Evolutionary conservation across 257 asterid genomes (phyloP), one percentile per base, ranked within the genome.

Genomic region (Henckelia pumila): DNA sequence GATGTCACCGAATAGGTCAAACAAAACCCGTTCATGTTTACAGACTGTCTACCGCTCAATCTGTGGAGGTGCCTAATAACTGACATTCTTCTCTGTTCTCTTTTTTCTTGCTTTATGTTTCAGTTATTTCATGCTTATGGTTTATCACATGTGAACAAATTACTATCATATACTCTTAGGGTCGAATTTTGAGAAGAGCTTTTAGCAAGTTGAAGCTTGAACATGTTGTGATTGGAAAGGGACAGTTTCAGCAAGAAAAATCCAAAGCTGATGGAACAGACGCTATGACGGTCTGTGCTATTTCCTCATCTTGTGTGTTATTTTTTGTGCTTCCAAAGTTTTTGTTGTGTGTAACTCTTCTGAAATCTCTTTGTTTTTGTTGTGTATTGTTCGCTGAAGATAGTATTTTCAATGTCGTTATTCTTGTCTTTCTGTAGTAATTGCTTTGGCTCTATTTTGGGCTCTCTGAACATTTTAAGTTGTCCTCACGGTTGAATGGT

Each of bases 1-100:
- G 99, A 55, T 94, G 99, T 52, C 99, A 94, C 63, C 85, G 99
- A 71, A 94, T 94, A 58, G 99, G 99, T 75, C 99, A 94, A 78
- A 94, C 99, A 28, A 94, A 94, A 76, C 99, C 99, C 61, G 99
- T 91, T 75, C 99, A 94, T 77, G 97, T 94, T 59, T 94, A 94
- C 86, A 78, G 99, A 77, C 88, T 94, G 32, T 84, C 93, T 52
- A 91, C 99, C 66, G 96, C 99, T 57, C 95, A 85, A 68, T 94
- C 97, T 19, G 86, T 94, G 56, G 99, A 94, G 96, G 98, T 93
- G 76, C 25, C 52, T 44, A 44, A 37, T 26, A 5, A 7, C 5
- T 37, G 26, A 33, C 24, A 53, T 63, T 53, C 57, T 30, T 59
- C 22, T 56, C 56, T 32, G 37, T 30, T 59, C 22, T 56, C 50